Evolutionary conservation across 495 filamentous ascomycete genomes (phyloP), one percentile per base, ranked within the genome.

Genomic region (Neohortaea acidophila): DNA sequence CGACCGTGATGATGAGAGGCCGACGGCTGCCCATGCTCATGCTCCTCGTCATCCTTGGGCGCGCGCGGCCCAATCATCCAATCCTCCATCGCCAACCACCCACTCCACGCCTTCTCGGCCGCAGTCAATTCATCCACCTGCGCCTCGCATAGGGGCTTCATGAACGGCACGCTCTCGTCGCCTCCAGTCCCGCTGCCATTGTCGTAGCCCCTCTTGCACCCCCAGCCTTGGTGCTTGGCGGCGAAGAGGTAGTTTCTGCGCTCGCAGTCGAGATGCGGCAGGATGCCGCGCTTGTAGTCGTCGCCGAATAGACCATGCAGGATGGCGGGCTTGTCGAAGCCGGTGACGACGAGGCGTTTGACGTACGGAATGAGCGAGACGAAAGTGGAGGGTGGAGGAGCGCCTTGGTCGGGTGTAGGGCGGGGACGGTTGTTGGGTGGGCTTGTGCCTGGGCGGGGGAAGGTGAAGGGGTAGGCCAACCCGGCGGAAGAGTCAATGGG

Each of bases 301-400:
- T 94, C 82, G 5, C 89, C 89, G 52, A 97, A 97, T 63, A 92
- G 93, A 22, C 85, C 83, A 51, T 92, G 84, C 42, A 97, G 61
- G 3, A 96, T 73, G 1, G 75, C 77, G 0, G 81, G 80, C 31
- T 73, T 71, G 55, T 94, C 89, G 61, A 86, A 85, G 7, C 84
- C 89, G 1, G 87, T 94, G 4, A 84, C 84, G 24, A 96, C 77
- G 1, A 96, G 66, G 12, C 89, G 81, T 26, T 86, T 79, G 36
- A 96, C 72, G 60, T 92, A 97, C 0, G 89, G 85, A 11, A 86
- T 68, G 26, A 96, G 65, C 1, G 83, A 84, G 35, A 86, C 65
- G 37, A 69, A 71, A n/a, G 29, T 47, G 4, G 52, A 39, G 1
- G 43, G 43, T 22, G 36, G 28, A 15, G 5, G 4, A 4, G 28